Evolutionary conservation across 176 grass and related monocot species (phyloP), one percentile per base, ranked within the genome.

Genomic region (Eleusine indica): DNA sequence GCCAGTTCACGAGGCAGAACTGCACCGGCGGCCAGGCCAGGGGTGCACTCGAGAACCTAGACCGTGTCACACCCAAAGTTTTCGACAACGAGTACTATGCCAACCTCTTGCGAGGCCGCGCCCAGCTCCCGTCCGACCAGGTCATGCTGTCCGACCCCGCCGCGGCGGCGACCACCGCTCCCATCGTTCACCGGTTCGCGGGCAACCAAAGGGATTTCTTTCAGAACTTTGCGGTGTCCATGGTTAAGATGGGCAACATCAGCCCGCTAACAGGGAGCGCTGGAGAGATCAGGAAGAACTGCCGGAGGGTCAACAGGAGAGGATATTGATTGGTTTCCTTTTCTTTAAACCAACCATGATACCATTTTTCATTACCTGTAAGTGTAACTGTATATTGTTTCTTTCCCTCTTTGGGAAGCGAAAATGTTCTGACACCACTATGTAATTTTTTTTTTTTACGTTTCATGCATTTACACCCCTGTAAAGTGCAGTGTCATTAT

Each of bases 191-290:
- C 11, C 74, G 19, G 5, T 94, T 80, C 39, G 89, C 89, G 0
- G 37, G 19, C 10, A 84, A 52, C 53, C 86, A 94, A 52, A 13
- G 9, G 40, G 49, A 56, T 41, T 91, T 94, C 78, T 94, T 94
- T 29, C 11, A 63, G 2, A 89, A 44, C 58, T 94, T 94, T 17
- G 80, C 44, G 1, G 6, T 18, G n/a, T 89, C 86, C 11, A 94
- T 94, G 88, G 89, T 88, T n/a, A 94, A 91, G 22, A 94, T 94
- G 88, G 88, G 91, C 4, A 93, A 90, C 15, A 93, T 93, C 3
- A 63, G 65, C 70, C 66, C 85, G 0, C n/a, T 93, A 18, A 88
- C 85, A 3, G 88, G 88, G 19, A 82, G 4, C 6, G 6, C 51
- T 32, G 91, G 91, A 0, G 84, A 93, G 91, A 87, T 93, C 43